These are phyloP conservation scores for Trichoderma hamatum DNA, from an alignment of 2,329 filamentous ascomycete species.

Conservation along the genomic window DNA sequence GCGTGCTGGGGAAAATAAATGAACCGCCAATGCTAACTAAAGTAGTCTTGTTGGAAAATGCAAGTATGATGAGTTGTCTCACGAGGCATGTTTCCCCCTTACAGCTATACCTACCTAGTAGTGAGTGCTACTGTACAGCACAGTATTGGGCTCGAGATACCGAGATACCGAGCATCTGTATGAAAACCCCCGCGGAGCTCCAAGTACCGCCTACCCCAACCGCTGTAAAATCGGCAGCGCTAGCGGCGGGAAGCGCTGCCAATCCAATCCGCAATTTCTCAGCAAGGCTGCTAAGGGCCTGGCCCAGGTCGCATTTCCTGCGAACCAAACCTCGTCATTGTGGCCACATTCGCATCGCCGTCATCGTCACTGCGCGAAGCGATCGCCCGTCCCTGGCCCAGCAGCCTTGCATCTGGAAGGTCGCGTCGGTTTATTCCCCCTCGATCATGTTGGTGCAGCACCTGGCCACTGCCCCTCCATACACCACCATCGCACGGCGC, in stretches of 20 bases:
- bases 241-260: constrained; percentile 8
- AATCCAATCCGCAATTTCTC: constrained; percentile 15
- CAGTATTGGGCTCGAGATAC: background rate
- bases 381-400: constrained; percentile 27
- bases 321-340: constrained; percentile 10
- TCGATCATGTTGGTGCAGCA: constrained; percentile 49
- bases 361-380: constrained; percentile 17
- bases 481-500: constrained; percentile 43
- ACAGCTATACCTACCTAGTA: background rate
- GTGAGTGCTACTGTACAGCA: background rate
- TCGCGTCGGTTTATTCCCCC: constrained; percentile 28
- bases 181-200: background rate
- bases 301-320: background rate
- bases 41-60: background rate
- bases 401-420: constrained; percentile 39
- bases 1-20: background rate
- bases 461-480: constrained; percentile 41
- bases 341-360: constrained; percentile 29
- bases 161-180: background rate
- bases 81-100: background rate
- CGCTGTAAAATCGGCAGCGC: background rate
- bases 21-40: background rate
- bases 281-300: background rate
- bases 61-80: constrained; percentile 7
- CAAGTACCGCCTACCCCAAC: background rate